Evolutionary conservation across 2,329 filamentous ascomycete species (phyloP).

Genomic region (Boeremia exigua): DNA sequence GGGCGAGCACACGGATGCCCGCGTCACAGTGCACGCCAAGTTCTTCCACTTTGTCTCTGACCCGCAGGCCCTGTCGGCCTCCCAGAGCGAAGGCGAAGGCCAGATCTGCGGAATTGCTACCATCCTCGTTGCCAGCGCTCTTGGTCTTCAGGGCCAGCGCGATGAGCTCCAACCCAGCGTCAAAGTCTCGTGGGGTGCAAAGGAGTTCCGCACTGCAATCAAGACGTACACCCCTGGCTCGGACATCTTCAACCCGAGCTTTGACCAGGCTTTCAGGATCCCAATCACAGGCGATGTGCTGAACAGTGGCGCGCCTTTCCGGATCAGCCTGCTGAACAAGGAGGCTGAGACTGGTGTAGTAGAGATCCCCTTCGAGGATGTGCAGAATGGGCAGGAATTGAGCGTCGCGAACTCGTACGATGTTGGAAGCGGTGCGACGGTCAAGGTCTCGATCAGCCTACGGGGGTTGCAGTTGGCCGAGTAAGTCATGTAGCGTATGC

Average conservation of each 20-base stretch:
- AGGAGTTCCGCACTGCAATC: conserved; percentile 51
- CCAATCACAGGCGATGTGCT: conserved; percentile 47
- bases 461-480: conserved; percentile 29
- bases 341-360: conserved; percentile 32
- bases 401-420: conserved; percentile 30
- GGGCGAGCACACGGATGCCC: conserved; percentile 46
- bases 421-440: conserved; percentile 32
- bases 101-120: conserved; percentile 52
- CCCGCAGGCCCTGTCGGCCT: conserved; percentile 38
- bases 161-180: conserved; percentile 56
- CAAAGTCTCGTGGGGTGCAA: conserved; percentile 52
- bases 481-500: background rate
- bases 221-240: conserved; percentile 54
- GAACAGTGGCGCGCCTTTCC: conserved; percentile 29
- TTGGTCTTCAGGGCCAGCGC: conserved; percentile 52
- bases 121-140: conserved; percentile 53
- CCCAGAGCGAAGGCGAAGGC: conserved; percentile 29
- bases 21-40: conserved; percentile 47
- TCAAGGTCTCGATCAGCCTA: conserved; percentile 35
- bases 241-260: conserved; percentile 58
- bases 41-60: conserved; percentile 54
- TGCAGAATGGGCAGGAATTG: conserved; percentile 30
- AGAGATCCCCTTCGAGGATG: conserved; percentile 36
- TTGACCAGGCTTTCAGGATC: conserved; percentile 55
- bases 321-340: conserved; percentile 38